Evolutionary conservation across 1,139 yeast species (phyloP), one percentile per base, ranked within the genome.

Genomic region (Saccharomyces hybrid): DNA sequence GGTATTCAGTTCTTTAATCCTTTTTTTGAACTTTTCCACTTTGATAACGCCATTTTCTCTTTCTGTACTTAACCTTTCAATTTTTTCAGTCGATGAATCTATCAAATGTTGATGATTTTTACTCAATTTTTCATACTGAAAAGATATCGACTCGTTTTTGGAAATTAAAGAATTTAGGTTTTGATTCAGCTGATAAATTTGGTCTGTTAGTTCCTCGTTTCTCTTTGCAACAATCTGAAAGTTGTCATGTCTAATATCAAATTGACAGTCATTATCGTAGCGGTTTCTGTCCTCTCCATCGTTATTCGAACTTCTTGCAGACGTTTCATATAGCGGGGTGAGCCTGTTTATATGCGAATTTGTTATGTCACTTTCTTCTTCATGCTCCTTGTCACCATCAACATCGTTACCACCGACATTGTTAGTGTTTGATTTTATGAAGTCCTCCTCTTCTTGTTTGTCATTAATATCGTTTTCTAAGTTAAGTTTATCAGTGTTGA

Each of bases 91-190:
- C 77, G 79, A 54, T 85, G 50, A 23, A 16, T 48, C 46, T 19
- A 23, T 31, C 2, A 25, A 5, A 14, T 48, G 27, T 42, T 38
- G 28, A 13, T 50, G 31, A n/a, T 27, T 29, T 13, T 25, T 28
- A 4, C 31, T 16, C 6, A 28, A 34, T 7, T 47, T 47, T 27
- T 47, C 42, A 13, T 48, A 46, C 49, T 50, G 51, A 16, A 13
- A n/a, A 25, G 8, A 27, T 27, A 23, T 3, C 32, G 71, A 64
- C 16, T 73, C 74, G 31, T 80, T 71, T 61, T 84, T 88, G 25
- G 69, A 68, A 8, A 69, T 68, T 59, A 57, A 52, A 42, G 48
- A 52, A 47, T 62, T 65, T 7, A 65, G 47, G 42, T 59, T 60
- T 41, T 56, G 57, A 53, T 68, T 65, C 27, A 64, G 25, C 11